Base-by-base conservation (phyloP, 805 yeast species). In the Suhomyces emberorum region DNA sequence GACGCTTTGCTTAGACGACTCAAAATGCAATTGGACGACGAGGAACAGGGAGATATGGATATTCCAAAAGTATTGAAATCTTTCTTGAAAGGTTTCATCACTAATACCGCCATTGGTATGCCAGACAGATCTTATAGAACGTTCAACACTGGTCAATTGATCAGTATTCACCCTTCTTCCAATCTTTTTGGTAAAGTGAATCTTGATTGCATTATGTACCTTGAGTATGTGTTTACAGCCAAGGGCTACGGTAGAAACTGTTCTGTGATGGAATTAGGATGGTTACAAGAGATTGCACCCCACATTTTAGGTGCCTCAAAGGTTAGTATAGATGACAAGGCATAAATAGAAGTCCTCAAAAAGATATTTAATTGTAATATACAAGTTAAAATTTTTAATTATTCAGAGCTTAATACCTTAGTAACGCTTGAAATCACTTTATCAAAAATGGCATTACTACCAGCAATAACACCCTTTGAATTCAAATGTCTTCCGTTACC, bases 111-210 rank as follows among this genome's bases (percentile, higher is more conserved):
- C 0, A 77, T 93, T 14, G 95, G 96, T 8, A 77, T 86, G 79
- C 96, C 98, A 0, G 98, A 93, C 58, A 73, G 97, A 52, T 83
- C 96, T 3, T 93, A 82, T 63, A 72, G 95, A 54, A 88, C 98
- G 0, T 82, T 88, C 5, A 66, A 82, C 19, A 77, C 84, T 1
- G 95, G 95, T 17, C 96, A 88, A 57, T 68, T 86, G 21, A 78
- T 91, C 31, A 79, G 93, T 33, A 79, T 91, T 8, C 98, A 91
- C 54, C 98, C 98, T 0, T 84, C 95, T 0, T 87, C 96, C 0
- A 63, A 85, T 58, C 63, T 93, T 27, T 93, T 91, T 61, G 96
- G 96, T 5, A 75, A 76, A 46, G 37, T 60, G 8, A 75, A 77
- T 47, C 70, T 79, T 30, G 95, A 91, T 47, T 95, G 95, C 1